Base-by-base conservation (phyloP, 164 flowering plant species). In the Platanus orientalis region DNA sequence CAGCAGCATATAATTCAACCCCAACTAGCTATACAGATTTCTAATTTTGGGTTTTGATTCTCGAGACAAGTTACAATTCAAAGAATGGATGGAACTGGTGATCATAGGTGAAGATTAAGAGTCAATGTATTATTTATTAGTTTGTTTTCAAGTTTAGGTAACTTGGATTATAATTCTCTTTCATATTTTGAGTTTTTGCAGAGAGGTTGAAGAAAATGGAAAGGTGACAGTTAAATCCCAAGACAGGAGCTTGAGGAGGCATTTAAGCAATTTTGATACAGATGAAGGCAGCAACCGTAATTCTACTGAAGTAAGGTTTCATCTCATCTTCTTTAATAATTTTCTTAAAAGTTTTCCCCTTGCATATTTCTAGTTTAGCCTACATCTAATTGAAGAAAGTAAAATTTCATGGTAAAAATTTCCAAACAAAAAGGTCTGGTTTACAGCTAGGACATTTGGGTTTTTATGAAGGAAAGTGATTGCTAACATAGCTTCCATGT, bases 41-140 rank as follows among this genome's bases (percentile, higher is more conserved):
- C 55, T 57, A 9, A 45, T 45, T 19, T 4, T 45, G 21, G 20
- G 20, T 21, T 60, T 9, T 64, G 36, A 12, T 61, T 64, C 26
- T 65, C 73, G 57, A 23, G 25, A 70, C 68, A 94, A 97, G 85
- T 94, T 44, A 75, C 80, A 10, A 79, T 94, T 55, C 92, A 87
- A 63, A 83, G 85, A 75, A 62, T 89, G 42, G 85, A 78, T 17
- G 89, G 74, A 32, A 71, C 74, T 68, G 63, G 7, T 58, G 83
- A 86, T 61, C 74, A 69, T 57, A 82, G 94, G 96, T 87, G 65
- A 40, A 17, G 47, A 47, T 42, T 20, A 17, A 60, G 7, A 36
- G 26, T 7, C n/a, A n/a, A n/a, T n/a, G n/a, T n/a, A n/a, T 58
- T 26, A 9, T 27, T 47, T 62, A 29, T 12, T 10, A 6, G 17